A percentile compares a stretch with the other conserved stretches of the same genome.
Evolutionary conservation across 163 green algal species (phyloP).

Genomic region (Chlamydomonas reinhardtii): DNA sequence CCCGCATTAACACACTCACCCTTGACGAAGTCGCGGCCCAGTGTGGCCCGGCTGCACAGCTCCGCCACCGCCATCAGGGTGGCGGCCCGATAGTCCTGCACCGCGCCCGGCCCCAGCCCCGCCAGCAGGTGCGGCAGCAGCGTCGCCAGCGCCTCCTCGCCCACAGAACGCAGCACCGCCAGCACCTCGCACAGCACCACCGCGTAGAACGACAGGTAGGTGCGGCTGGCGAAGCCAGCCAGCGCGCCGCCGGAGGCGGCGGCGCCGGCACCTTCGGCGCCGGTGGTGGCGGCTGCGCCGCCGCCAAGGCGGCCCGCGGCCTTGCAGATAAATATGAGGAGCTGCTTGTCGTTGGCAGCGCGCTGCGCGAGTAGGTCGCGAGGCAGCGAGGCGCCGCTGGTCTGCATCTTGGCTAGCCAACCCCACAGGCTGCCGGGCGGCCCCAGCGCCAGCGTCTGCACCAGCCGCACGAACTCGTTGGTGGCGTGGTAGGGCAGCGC

Average conservation of each 20-base stretch:
- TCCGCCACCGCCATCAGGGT: constrained; percentile 82
- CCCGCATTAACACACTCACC: constrained; percentile 43
- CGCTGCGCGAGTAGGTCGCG: constrained; percentile 76
- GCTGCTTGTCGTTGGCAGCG: constrained; percentile 73
- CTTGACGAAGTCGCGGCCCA: constrained; percentile 67
- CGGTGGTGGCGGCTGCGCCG: background rate
- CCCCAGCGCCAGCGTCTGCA: constrained; percentile 74
- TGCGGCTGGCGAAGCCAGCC: constrained; percentile 38
- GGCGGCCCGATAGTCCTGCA: constrained; percentile 77
- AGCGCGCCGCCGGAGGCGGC: background rate
- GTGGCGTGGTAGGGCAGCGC: constrained; percentile 92
- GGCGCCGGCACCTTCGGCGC: too few species aligned
- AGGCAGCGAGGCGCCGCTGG: constrained; percentile 77
- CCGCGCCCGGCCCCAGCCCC: constrained; percentile 65
- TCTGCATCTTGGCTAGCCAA: constrained; percentile 85
- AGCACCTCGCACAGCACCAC: constrained; percentile 81
- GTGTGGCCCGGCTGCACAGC: constrained; percentile 65
- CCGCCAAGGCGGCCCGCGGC: constrained; percentile 54
- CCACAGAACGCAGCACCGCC: constrained; percentile 42
- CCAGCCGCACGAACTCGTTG: constrained; percentile 92
- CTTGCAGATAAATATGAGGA: constrained; percentile 81
- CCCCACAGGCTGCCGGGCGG: constrained; percentile 60
- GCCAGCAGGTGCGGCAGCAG: constrained; percentile 85
- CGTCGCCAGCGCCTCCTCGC: constrained; percentile 64
- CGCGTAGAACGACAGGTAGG: constrained; percentile 85